Conservation (phyloP, 768 basidiomycete genomes). For the Serpula lacrymans region DNA sequence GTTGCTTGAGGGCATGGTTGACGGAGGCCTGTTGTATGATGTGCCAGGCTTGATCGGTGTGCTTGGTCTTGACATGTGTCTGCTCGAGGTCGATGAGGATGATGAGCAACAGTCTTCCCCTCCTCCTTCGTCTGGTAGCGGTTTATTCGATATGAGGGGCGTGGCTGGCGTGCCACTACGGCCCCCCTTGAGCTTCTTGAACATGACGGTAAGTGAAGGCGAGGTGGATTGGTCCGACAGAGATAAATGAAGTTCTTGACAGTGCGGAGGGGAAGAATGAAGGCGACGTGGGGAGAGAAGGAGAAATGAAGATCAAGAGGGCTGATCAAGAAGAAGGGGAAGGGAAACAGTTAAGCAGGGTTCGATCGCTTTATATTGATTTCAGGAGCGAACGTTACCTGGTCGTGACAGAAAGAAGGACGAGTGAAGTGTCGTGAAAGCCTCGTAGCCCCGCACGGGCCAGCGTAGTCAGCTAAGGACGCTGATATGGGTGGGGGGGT, state of each 20-base stretch:
- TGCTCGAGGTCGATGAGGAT: too few relatives aligned
- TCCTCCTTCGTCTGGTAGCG: slow-evolving; percentile 17
- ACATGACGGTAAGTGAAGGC: slow-evolving; percentile 27
- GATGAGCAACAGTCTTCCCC: slow-evolving; percentile 9
- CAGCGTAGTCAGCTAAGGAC: slow-evolving; percentile 21
- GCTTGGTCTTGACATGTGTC: slow-evolving; percentile 13
- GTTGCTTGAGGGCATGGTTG: too few relatives aligned
- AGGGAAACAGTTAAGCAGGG: too few relatives aligned
- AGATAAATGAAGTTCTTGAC: too few relatives aligned
- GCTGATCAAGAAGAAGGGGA: too few relatives aligned
- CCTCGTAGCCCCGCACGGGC: slow-evolving; percentile 18
- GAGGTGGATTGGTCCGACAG: too few relatives aligned
- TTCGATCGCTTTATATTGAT: too few relatives aligned
- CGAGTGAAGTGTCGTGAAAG: slow-evolving; percentile 11
- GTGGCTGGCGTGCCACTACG: slow-evolving; percentile 16
- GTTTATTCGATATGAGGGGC: slow-evolving; percentile 13
- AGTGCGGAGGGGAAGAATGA: background rate
- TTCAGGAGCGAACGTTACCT: slow-evolving; percentile 6
- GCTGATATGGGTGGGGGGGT: slow-evolving; percentile 12
- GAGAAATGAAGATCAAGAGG: too few relatives aligned
- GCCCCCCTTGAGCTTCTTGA: slow-evolving; percentile 15
- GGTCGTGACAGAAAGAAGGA: slow-evolving; percentile 10
- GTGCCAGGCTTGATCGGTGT: slow-evolving; percentile 17
- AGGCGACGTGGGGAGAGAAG: slow-evolving; percentile 10
- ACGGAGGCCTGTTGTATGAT: too few relatives aligned